Evolutionary conservation across 305 asterid genomes (phyloP).

Genomic region (Fraxinus dipetala): DNA sequence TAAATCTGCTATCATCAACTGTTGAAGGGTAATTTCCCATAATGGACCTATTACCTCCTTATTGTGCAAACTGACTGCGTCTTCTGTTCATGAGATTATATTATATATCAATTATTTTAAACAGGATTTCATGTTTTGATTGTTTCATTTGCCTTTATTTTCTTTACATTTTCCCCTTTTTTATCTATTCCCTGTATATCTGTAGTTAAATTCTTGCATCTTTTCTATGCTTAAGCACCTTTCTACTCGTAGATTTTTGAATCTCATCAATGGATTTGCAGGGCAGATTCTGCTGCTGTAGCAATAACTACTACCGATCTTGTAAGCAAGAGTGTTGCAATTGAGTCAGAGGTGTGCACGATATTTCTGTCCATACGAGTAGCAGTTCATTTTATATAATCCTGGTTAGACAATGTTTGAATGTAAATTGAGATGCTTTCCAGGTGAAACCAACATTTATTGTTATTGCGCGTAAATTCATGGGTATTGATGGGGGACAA

Average conservation of each 20-base stretch:
- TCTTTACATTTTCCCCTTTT: not conserved
- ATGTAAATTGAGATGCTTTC: conserved; percentile 20
- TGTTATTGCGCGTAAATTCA: not conserved
- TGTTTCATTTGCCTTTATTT: not conserved
- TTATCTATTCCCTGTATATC: not conserved
- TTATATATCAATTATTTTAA: conserved; percentile 4
- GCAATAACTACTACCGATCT: conserved; percentile 98
- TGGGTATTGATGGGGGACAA: not conserved
- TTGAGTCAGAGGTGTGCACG: conserved; percentile 63
- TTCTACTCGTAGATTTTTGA: conserved; percentile 23
- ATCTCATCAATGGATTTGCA: conserved; percentile 33
- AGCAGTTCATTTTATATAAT: not conserved
- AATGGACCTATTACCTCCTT: conserved; percentile 16
- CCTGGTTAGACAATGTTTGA: not conserved
- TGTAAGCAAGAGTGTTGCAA: conserved; percentile 90
- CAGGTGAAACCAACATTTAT: conserved; percentile 4
- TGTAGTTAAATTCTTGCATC: not conserved
- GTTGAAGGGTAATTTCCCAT: conserved; percentile 60
- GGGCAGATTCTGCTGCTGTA: conserved; percentile 91
- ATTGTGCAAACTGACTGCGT: conserved; percentile 1
- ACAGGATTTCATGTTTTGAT: conserved; percentile 14
- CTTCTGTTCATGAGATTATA: not conserved
- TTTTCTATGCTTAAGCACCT: not conserved
- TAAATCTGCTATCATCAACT: conserved; percentile 58
- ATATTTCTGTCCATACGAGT: conserved; percentile 2